Evolutionary conservation across 2,329 filamentous ascomycete species (phyloP), one percentile per base, ranked within the genome.

Genomic region (Sporothrix protearum): DNA sequence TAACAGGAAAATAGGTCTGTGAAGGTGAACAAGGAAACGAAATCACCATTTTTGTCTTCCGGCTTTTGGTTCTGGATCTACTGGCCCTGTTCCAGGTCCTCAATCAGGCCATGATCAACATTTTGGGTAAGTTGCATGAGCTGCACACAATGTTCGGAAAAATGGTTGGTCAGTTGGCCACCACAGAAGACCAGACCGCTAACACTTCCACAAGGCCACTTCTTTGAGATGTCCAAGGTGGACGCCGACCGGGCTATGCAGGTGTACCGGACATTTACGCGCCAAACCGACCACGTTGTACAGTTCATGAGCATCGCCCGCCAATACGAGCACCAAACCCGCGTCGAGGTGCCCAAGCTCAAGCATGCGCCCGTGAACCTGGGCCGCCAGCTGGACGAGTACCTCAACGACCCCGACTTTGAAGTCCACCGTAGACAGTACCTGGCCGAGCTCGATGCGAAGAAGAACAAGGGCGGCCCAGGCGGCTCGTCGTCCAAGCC

Each of bases 81-180:
- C 82, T 99, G 73, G 90, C 92, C 16, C 84, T 99, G 70, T 99
- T 97, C 83, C 94, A 97, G 77, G 93, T 96, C 63, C 91, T 97
- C 82, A 99, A 99, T 78, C 94, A 97, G 81, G 96, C 93, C 66
- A 92, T 97, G 78, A 99, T 99, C 82, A 97, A 97, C 80, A 93
- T 99, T 73, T 84, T 99, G 71, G 93, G 95, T 96, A 84, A 75
- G 88, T 14, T 42, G 10, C 16, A n/a, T n/a, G 8, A 12, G 42
- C 33, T 14, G 1, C 7, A 49, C 14, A 8, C n/a, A n/a, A n/a
- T n/a, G n/a, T n/a, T n/a, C n/a, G 45, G 14, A 12, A 3, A 12
- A 10, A 55, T 25, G 25, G 3, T 16, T 5, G 25, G n/a, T n/a
- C n/a, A n/a, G n/a, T n/a, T n/a, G n/a, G n/a, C n/a, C n/a, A n/a